Evolutionary conservation across 2,329 filamentous ascomycete species (phyloP).

Genomic region (Pestalotiopsis sp.): DNA sequence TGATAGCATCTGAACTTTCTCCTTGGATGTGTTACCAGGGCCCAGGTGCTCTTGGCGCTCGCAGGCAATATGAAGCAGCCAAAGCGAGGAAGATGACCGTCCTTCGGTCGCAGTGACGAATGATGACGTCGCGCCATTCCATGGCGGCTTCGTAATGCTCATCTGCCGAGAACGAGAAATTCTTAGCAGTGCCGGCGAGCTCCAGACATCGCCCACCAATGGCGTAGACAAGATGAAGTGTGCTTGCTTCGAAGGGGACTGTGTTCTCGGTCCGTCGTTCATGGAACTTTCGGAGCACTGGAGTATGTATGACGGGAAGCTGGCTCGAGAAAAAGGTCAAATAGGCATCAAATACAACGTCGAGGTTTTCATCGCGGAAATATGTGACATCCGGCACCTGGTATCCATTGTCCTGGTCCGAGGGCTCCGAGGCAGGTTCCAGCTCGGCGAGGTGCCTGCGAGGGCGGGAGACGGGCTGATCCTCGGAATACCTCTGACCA

Average conservation of each 20-base stretch:
- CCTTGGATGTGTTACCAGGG: background rate
- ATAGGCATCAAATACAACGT: too few relatives aligned
- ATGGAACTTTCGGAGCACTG: too few relatives aligned
- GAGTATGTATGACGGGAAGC: too few relatives aligned
- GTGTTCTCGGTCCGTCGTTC: too few relatives aligned
- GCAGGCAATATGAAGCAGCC: background rate
- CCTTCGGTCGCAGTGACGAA: background rate
- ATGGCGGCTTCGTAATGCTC: background rate
- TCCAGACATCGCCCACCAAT: conserved; percentile 1
- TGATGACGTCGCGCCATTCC: background rate
- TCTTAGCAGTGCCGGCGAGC: background rate
- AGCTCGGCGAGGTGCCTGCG: too few relatives aligned
- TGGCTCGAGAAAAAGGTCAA: too few relatives aligned
- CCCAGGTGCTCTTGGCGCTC: background rate
- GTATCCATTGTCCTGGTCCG: too few relatives aligned
- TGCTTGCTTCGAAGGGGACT: background rate
- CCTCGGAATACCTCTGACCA: too few relatives aligned
- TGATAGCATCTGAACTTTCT: background rate
- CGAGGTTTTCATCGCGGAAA: too few relatives aligned
- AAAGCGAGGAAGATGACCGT: background rate
- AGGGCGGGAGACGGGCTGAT: too few relatives aligned
- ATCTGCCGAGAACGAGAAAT: background rate
- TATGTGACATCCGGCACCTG: too few relatives aligned
- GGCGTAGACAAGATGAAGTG: background rate
- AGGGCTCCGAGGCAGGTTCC: too few relatives aligned